Percentiles rank a stretch among this genome's conserved stretches.
Evolutionary conservation across 1,139 yeast species (phyloP).

Genomic region (Magnusiomyces paraingens): DNA sequence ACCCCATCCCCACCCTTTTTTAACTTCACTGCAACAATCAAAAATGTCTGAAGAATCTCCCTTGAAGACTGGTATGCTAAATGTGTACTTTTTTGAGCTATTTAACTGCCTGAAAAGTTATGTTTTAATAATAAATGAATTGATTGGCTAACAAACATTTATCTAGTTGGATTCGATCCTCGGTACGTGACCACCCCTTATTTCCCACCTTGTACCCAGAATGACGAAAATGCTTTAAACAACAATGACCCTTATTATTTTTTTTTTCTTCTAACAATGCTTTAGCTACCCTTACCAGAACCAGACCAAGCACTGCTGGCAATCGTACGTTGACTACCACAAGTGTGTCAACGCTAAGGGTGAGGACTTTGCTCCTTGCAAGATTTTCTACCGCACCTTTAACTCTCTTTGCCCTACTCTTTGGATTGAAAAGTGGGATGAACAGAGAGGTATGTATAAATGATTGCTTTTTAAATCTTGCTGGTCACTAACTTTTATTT

Average conservation of each 20-base stretch:
- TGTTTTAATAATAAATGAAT: neutral
- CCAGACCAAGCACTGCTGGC: conserved; percentile 98
- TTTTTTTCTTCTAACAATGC: neutral
- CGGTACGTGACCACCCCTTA: conserved; percentile 13
- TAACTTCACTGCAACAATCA: neutral
- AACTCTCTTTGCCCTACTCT: conserved; percentile 85
- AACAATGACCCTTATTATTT: neutral
- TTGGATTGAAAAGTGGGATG: conserved; percentile 96
- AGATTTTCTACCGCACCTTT: conserved; percentile 88
- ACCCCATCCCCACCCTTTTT: neutral
- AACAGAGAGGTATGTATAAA: conserved; percentile 51
- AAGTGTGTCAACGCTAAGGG: conserved; percentile 96
- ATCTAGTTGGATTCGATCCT: conserved; percentile 17
- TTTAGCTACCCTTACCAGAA: conserved; percentile 68
- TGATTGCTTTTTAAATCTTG: neutral
- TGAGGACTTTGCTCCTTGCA: conserved; percentile 96
- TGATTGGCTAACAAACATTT: neutral
- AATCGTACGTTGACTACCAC: conserved; percentile 95
- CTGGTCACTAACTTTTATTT: neutral
- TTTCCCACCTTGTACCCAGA: too few relatives aligned
- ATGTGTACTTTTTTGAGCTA: neutral
- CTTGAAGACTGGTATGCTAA: conserved; percentile 64
- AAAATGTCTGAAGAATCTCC: conserved; percentile 35
- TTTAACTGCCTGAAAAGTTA: neutral
- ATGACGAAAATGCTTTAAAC: neutral